phyloP scores from a whole-genome alignment of 2,329 filamentous ascomycete genomes.

The Karstenula rhodostoma region DNA sequence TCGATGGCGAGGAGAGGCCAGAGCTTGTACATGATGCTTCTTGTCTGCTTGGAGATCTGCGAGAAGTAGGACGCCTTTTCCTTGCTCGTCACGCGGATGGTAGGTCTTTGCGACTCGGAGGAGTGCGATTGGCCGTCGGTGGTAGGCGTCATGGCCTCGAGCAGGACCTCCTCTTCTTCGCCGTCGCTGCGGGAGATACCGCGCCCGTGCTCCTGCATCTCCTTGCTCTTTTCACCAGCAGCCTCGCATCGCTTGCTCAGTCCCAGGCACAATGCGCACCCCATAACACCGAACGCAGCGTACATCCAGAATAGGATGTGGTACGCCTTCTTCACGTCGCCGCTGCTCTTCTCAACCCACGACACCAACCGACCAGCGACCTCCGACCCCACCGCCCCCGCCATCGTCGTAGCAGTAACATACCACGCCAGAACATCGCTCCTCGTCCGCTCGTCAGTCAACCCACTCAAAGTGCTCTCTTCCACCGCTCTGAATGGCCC shows the following conservation, averaged over 20 bases:
- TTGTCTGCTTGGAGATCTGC: slow-evolving; percentile 66
- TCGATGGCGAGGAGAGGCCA: slow-evolving; percentile 72
- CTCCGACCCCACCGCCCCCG: slow-evolving; percentile 44
- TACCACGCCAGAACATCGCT: slow-evolving; percentile 52
- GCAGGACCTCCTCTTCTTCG: slow-evolving; percentile 46
- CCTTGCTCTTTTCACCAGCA: slow-evolving; percentile 38
- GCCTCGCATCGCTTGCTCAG: slow-evolving; percentile 53
- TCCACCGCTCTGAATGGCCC: slow-evolving; percentile 48
- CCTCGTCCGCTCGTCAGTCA: slow-evolving; percentile 46
- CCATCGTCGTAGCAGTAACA: slow-evolving; percentile 47
- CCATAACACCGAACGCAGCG: slow-evolving; percentile 51
- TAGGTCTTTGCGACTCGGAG: slow-evolving; percentile 5
- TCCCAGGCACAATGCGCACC: slow-evolving; percentile 48
- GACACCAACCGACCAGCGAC: slow-evolving; percentile 52
- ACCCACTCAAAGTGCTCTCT: slow-evolving; percentile 46
- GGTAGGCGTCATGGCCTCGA: slow-evolving; percentile 45
- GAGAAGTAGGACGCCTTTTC: slow-evolving; percentile 52
- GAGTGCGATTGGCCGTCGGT: slow-evolving; percentile 38
- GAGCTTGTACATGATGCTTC: slow-evolving; percentile 67
- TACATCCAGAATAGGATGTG: slow-evolving; percentile 55
- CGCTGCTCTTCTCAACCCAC: slow-evolving; percentile 51
- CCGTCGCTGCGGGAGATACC: slow-evolving; percentile 19
- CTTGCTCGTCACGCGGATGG: not conserved
- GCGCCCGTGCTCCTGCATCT: slow-evolving; percentile 34
- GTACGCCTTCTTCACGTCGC: slow-evolving; percentile 46